These are phyloP conservation scores for Pseudoneurospora amorphoporcata DNA, from an alignment of 495 filamentous ascomycete species.

Conservation along the genomic window DNA sequence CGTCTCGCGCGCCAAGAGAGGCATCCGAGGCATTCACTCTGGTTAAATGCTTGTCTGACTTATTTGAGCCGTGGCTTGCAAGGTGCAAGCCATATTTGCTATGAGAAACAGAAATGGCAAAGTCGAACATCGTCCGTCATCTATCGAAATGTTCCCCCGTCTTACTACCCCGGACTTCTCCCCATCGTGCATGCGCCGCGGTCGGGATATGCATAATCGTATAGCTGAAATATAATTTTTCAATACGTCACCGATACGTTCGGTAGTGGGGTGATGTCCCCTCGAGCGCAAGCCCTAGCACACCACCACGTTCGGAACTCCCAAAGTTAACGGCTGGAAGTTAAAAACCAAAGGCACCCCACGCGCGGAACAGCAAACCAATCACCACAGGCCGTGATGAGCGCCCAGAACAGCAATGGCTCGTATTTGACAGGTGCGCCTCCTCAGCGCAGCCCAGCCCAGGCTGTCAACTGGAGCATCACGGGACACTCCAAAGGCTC, in stretches of 20 bases:
- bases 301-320: neutral
- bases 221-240: neutral
- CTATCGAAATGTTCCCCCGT: neutral
- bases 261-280: neutral
- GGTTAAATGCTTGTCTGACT: neutral
- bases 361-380: neutral
- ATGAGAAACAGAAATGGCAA: neutral
- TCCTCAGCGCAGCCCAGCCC: neutral
- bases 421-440: neutral
- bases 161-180: neutral
- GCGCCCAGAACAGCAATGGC: neutral
- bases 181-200: neutral
- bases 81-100: neutral
- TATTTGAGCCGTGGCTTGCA: neutral
- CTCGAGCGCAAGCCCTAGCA: neutral
- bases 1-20: neutral
- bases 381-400: neutral
- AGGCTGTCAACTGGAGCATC: neutral
- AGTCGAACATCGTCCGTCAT: neutral
- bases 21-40: neutral
- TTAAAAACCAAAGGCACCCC: neutral
- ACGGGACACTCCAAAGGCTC: neutral
- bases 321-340: neutral
- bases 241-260: neutral
- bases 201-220: neutral